Evolutionary conservation across 306 rosid genomes (phyloP).

Genomic region (Geum urbanum): DNA sequence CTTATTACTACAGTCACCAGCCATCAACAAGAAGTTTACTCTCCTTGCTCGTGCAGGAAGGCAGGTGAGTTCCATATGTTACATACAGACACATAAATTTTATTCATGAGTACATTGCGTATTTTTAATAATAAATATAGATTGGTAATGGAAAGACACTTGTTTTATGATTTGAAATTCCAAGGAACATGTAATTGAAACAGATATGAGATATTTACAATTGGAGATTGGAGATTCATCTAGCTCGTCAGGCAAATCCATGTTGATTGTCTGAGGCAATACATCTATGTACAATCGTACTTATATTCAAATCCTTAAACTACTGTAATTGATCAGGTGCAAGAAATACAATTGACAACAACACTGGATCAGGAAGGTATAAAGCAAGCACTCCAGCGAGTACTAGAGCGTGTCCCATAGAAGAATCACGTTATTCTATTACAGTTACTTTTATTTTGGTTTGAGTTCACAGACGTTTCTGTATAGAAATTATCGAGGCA

Average conservation of each 20-base stretch:
- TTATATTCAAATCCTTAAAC: too few relatives aligned
- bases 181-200: neutral
- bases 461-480: slow-evolving; percentile 1
- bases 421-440: neutral
- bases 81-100: too few relatives aligned
- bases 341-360: slow-evolving; percentile 76
- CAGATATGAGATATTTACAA: neutral
- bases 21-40: slow-evolving; percentile 56
- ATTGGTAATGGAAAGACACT: too few relatives aligned
- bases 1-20: slow-evolving; percentile 57
- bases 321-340: slow-evolving; percentile 50
- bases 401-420: slow-evolving; percentile 81
- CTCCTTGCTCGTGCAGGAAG: slow-evolving; percentile 96
- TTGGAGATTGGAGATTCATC: neutral
- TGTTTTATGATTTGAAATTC: neutral
- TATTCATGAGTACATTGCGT: neutral
- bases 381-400: slow-evolving; percentile 81
- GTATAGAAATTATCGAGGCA: slow-evolving; percentile 22
- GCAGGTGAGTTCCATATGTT: slow-evolving; percentile 48
- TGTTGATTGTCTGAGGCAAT: neutral
- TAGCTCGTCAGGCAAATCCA: neutral
- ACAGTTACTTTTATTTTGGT: neutral
- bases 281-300: neutral
- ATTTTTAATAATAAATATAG: neutral
- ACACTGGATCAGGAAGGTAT: slow-evolving; percentile 91